Evolutionary conservation across 225 moss, liverwort and hornwort genomes (phyloP), one percentile per base, ranked within the genome.

Genomic region (Sphagnum contortum): DNA sequence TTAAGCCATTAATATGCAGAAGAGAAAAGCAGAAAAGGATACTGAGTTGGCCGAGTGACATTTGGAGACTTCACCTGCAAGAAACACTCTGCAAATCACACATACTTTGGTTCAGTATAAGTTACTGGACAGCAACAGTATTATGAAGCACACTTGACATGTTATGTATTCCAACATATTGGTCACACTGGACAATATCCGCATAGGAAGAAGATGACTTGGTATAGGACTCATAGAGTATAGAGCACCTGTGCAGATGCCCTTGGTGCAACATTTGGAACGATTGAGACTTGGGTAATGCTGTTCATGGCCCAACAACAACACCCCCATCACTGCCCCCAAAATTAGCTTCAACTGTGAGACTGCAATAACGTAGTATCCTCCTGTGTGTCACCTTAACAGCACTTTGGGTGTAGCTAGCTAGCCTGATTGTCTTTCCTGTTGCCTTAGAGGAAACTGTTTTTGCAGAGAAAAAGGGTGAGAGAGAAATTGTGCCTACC

Each of bases 201-300:
- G 29, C 29, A 29, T 29, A 29, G 29, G 29, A 29, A 29, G 29
- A 29, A 29, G 29, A 29, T 29, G 29, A 29, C 29, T 29, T 29
- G 29, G 29, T 29, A 29, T 29, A 29, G 29, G 29, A 29, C 29
- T 29, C 29, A 29, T 29, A 29, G 29, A 29, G 29, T 29, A 29
- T 29, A 29, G 29, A 69, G 14, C 60, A 86, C 85, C 85, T 56
- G 86, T 86, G 53, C 86, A 86, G 12, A 86, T 67, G 71, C 82
- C 86, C 72, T 86, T 86, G 1, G 82, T 48, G 74, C 86, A 86
- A 72, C 86, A 86, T 69, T 77, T 86, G 48, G 86, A 86, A 68
- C 82, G 69, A 65, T 86, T 86, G 79, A 86, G 66, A 57, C 82
- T 86, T 61, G 86, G 82, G 70, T 86, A 86, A 68, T 86, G 82